Evolutionary conservation across 2,329 filamentous ascomycete species (phyloP).

Genomic region (Venturia nashicola): DNA sequence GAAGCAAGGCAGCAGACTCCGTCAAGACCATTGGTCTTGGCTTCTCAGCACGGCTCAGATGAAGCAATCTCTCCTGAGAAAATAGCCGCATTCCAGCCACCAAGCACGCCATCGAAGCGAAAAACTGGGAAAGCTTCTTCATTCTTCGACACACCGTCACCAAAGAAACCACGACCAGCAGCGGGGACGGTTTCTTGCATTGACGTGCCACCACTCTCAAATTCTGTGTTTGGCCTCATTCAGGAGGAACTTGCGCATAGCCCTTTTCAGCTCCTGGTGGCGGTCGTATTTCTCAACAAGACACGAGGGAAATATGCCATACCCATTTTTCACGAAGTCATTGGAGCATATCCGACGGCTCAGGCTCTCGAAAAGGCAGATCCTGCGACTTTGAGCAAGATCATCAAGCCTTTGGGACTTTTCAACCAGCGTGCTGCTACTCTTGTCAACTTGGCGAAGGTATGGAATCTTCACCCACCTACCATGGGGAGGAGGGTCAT

Average conservation of each 20-base stretch:
- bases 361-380: slow-evolving; percentile 47
- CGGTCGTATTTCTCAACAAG: slow-evolving; percentile 73
- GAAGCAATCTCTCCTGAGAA: not conserved
- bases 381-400: slow-evolving; percentile 41
- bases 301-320: slow-evolving; percentile 64
- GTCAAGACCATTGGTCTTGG: not conserved
- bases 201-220: slow-evolving; percentile 6
- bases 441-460: slow-evolving; percentile 57
- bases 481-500: slow-evolving; percentile 43
- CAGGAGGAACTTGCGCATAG: slow-evolving; percentile 67
- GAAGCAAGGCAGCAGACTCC: not conserved
- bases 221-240: slow-evolving; percentile 56
- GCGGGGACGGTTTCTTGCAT: slow-evolving; percentile 10
- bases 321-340: slow-evolving; percentile 60
- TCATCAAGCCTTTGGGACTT: slow-evolving; percentile 61
- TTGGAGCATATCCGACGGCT: slow-evolving; percentile 55
- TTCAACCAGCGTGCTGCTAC: slow-evolving; percentile 53
- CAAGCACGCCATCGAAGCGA: not conserved
- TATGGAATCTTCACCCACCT: slow-evolving; percentile 56
- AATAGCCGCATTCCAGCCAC: not conserved
- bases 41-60: not conserved
- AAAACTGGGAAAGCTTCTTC: not conserved
- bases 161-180: slow-evolving; percentile 3
- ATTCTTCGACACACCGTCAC: slow-evolving; percentile 3
- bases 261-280: slow-evolving; percentile 71